Base-by-base conservation (phyloP, 2,329 filamentous ascomycete genomes). In the Fusarium oligoseptatum region DNA sequence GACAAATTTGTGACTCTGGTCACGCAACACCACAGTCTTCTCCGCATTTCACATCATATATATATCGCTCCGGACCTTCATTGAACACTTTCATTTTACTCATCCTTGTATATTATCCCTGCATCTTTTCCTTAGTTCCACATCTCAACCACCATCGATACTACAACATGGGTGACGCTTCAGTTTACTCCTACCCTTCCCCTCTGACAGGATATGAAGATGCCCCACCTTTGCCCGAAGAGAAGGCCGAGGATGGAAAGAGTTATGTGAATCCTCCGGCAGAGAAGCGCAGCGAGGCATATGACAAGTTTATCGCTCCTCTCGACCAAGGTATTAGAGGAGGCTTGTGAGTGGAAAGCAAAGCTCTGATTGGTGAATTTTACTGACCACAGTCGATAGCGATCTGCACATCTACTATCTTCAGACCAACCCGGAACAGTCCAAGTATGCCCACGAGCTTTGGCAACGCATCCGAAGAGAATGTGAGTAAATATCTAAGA, bases 331-430 rank as follows among this genome's bases (percentile, higher is more conserved):
- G 88, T 3, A 81, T 80, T 2, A 87, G 90, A 7, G 94, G 93
- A 41, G 95, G 92, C 12, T 98, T 98, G 89, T 91, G 72, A 81
- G 88, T 84, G n/a, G 20, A 22, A 45, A 12, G 27, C 63, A 22
- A 41, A 45, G 52, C 29, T 4, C 29, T 39, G 17, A 17, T 37
- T 12, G 17, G 15, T 17, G 4, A 1, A 17, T 8, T 14, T 10
- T 22, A 15, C 52, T 76, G 17, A 70, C 50, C 20, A 8, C 6
- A 2, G 6, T 5, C 15, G 20, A 4, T 63, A 91, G 89, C 75
- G 95, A 98, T 80, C 84, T 97, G 17, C 95, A 98, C 82, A 92
- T 98, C 77, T 98, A 98, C 84, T 94, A 95, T 82, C 90, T 92
- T 73, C 90, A 92, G 79, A 87, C 85, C 52, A 92, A 92, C 70